These are phyloP conservation scores for Amanita rimosa DNA, from an alignment of 768 basidiomycete genomes.

Conservation along the genomic window DNA sequence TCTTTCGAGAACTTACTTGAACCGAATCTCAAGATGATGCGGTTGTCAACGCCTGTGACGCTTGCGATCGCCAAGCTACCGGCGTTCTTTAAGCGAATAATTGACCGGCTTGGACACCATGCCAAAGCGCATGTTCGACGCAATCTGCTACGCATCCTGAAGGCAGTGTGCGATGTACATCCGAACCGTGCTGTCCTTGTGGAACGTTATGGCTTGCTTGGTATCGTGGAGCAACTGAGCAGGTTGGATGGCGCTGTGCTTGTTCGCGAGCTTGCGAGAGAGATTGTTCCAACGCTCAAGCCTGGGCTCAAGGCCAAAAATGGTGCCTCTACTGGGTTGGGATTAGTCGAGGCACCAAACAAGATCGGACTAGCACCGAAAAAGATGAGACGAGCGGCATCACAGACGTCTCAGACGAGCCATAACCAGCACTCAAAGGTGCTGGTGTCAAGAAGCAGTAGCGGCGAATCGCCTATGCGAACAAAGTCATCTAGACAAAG, in stretches of 20 bases:
- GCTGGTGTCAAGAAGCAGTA: slow-evolving; percentile 20
- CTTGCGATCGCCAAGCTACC: slow-evolving; percentile 68
- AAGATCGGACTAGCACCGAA: slow-evolving; percentile 44
- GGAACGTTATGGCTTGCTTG: slow-evolving; percentile 70
- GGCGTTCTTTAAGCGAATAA: slow-evolving; percentile 78
- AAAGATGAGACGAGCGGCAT: slow-evolving; percentile 55
- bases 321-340: neutral
- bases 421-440: slow-evolving; percentile 11
- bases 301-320: slow-evolving; percentile 38
- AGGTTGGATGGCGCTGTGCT: slow-evolving; percentile 82
- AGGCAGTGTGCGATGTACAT: slow-evolving; percentile 81
- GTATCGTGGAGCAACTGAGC: slow-evolving; percentile 72
- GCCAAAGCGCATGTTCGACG: slow-evolving; percentile 83
- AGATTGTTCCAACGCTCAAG: slow-evolving; percentile 69
- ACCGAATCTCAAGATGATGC: slow-evolving; percentile 85
- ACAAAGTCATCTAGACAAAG: slow-evolving; percentile 31
- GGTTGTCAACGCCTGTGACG: slow-evolving; percentile 64
- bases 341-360: slow-evolving; percentile 9
- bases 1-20: slow-evolving; percentile 90
- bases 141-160: slow-evolving; percentile 77
- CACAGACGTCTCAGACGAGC: slow-evolving; percentile 32
- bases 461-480: slow-evolving; percentile 13
- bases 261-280: slow-evolving; percentile 79
- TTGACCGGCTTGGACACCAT: slow-evolving; percentile 64
- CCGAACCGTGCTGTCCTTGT: slow-evolving; percentile 78